Evolutionary conservation across 106 monocot genomes (phyloP), one percentile per base, ranked within the genome.

Genomic region (Dendrobium nobile): DNA sequence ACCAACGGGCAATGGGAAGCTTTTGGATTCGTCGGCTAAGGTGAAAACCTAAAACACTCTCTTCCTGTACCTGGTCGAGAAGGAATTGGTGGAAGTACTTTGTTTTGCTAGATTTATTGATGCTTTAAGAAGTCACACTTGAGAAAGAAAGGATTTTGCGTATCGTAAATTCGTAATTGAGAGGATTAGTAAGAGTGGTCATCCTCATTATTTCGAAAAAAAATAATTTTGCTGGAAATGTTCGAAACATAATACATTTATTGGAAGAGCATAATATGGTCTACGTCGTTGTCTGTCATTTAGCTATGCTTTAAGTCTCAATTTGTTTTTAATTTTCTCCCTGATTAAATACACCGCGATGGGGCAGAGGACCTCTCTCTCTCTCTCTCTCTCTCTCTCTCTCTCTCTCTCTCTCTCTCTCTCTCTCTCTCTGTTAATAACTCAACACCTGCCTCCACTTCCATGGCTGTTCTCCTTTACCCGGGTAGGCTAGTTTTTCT

Each of bases 11-110:
- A 88, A 82, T 67, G 88, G 72, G 72, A 87, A 43, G 82, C 83
- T 78, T 68, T 78, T 82, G 24, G 85, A 85, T 77, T 78, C 85
- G 7, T 47, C 82, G 56, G 76, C 40, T 19, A 92, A 92, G 86
- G 92, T 89, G 64, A 20, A 4, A 10, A 28, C 44, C 47, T 48
- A 43, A 27, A 2, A 2, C 13, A 6, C 20, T 7, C 19, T 82
- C 18, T 19, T 37, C 10, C 27, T 41, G 9, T 41, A 20, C 16
- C 51, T 73, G 64, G 24, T 65, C 6, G 64, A 22, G 64, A 65
- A 65, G 64, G 24, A 65, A 22, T 65, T 65, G 7, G 26, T 26
- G 58, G 15, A 65, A 51, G 13, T 26, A 7, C 24, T 65, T 65
- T 65, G 24, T 18, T 61, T n/a, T 65, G 64, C 64, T 65, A 7